Base-by-base conservation (phyloP, 495 filamentous ascomycete genomes). In the Astrocystis sublimbata region DNA sequence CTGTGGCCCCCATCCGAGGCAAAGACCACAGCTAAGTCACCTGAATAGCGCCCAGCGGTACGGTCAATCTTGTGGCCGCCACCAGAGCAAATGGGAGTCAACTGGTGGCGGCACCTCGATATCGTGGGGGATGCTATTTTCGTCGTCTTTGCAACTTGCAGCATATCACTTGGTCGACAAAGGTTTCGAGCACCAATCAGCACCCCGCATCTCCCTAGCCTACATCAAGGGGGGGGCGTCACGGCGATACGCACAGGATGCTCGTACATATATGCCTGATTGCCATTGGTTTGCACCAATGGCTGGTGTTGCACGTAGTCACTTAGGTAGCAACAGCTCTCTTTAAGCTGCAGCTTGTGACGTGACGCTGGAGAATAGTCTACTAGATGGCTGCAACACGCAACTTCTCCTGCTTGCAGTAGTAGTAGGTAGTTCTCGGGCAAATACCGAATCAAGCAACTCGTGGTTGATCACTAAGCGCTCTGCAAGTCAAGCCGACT, bases 271-370 rank as follows among this genome's bases (percentile, higher is more conserved):
- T 56, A 28, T 47, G 46, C 41, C 15, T 24, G n/a, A 9, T 33
- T 51, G 33, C 19, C 10, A 63, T 63, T 63, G 61, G 61, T 58
- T n/a, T n/a, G n/a, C n/a, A n/a, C n/a, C 54, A 43, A 45, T 51
- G 41, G n/a, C n/a, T 63, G 45, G 60, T 54, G 52, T 26, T n/a
- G 9, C 31, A n/a, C 58, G 40, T 33, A 28, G 42, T 17, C 41
- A 24, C 35, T 30, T 4, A 31, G 23, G 4, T 26, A 23, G 30
- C 35, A 41, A 21, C 24, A 31, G 35, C 31, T 33, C 35, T 41
- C 38, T 33, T 33, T 9, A 19, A 23, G 42, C 45, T 41, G 6
- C 3, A 41, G 23, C 5, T 31, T 26, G 43, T 21, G 33, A 38
- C 19, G 30, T 38, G 51, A 54, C 17, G 21, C 51, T 54, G 21